These are phyloP conservation scores for Spatholobus suberectus DNA, from an alignment of 306 rosid species.

Conservation along the genomic window DNA sequence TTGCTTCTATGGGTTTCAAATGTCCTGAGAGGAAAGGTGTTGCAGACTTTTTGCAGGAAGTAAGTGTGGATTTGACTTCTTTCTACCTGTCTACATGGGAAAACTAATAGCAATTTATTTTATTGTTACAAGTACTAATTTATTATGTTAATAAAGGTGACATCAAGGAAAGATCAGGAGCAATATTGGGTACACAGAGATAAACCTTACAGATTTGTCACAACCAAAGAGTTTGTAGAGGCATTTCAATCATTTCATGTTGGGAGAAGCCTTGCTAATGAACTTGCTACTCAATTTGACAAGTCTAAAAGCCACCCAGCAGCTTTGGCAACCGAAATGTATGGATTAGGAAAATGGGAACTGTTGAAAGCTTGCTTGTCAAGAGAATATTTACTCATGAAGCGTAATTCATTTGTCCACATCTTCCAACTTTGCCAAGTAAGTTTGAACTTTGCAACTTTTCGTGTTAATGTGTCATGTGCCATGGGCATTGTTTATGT, in stretches of 20 bases:
- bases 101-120: background rate
- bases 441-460: constrained; percentile 31
- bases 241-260: constrained; percentile 54
- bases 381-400: constrained; percentile 65
- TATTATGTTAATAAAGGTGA: constrained; percentile 44
- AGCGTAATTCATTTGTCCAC: constrained; percentile 58
- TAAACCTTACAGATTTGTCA: constrained; percentile 54
- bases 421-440: constrained; percentile 54
- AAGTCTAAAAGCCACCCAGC: constrained; percentile 63
- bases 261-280: constrained; percentile 44
- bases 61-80: constrained; percentile 29
- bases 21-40: constrained; percentile 65
- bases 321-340: constrained; percentile 49
- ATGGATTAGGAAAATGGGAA: constrained; percentile 50
- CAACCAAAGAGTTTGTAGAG: constrained; percentile 48
- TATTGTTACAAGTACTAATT: background rate
- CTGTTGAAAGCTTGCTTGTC: constrained; percentile 57
- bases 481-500: background rate
- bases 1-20: constrained; percentile 48
- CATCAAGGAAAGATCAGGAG: constrained; percentile 64
- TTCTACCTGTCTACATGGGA: background rate
- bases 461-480: background rate
- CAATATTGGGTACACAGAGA: constrained; percentile 56
- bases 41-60: constrained; percentile 66
- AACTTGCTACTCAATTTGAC: constrained; percentile 55